phyloP scores from a whole-genome alignment of 2,329 filamentous ascomycete genomes.

The Didymella segeticola region DNA sequence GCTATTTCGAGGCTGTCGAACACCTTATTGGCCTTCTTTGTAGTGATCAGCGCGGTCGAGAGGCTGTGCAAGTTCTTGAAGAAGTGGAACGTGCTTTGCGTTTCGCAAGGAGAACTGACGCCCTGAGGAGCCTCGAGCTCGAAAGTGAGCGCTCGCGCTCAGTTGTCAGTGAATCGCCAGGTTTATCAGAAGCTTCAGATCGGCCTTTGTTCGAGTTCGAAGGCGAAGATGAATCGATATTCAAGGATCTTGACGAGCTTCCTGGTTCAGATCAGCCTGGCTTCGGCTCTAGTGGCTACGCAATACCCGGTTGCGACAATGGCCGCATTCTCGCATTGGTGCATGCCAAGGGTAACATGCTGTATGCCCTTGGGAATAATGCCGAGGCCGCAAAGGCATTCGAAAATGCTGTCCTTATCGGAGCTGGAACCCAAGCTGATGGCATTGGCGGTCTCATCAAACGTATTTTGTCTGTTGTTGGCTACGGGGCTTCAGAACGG shows the following conservation, averaged over 20 bases:
- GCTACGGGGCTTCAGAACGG: conserved; percentile 46
- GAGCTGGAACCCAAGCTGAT: conserved; percentile 72
- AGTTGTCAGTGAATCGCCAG: conserved; percentile 62
- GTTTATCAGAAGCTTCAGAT: conserved; percentile 63
- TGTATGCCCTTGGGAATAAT: conserved; percentile 88
- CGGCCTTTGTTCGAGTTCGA: conserved; percentile 63
- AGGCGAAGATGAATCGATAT: conserved; percentile 47
- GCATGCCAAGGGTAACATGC: conserved; percentile 98
- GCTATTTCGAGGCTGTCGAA: conserved; percentile 93
- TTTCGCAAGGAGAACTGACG: conserved; percentile 54
- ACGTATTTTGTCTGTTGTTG: conserved; percentile 74
- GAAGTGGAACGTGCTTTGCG: conserved; percentile 79
- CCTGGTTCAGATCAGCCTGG: conserved; percentile 57
- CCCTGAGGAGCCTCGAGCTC: conserved; percentile 58
- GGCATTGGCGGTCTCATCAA: conserved; percentile 81
- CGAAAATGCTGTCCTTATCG: conserved; percentile 92
- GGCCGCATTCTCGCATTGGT: conserved; percentile 91
- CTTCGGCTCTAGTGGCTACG: conserved; percentile 83
- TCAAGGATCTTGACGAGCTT: conserved; percentile 50
- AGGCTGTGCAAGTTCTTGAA: conserved; percentile 87
- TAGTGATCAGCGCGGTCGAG: conserved; percentile 76
- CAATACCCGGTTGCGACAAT: conserved; percentile 84
- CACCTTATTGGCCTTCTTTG: conserved; percentile 90
- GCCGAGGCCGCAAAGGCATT: conserved; percentile 83
- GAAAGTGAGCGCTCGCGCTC: conserved; percentile 68